Evolutionary conservation across 1,139 yeast species (phyloP).

Genomic region (Taiozyma sp.): DNA sequence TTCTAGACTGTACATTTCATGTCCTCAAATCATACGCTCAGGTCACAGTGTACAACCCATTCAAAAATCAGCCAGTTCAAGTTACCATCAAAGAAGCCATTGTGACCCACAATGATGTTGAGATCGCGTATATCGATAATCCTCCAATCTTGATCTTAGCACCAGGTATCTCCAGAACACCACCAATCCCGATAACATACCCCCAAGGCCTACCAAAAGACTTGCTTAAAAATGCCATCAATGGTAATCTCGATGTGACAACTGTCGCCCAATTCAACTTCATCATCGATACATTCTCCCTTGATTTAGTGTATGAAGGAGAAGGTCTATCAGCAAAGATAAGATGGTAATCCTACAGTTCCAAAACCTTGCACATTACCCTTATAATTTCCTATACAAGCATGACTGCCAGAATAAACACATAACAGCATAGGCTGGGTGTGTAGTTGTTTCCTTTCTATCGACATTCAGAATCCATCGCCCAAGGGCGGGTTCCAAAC

Average conservation of each 20-base stretch:
- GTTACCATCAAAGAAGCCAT: conserved; percentile 38
- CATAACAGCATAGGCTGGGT: background rate
- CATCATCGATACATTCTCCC: conserved; percentile 32
- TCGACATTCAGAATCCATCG: conserved; percentile 26
- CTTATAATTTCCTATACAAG: background rate
- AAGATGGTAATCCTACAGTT: conserved; percentile 24
- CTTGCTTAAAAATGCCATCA: conserved; percentile 41
- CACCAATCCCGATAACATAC: conserved; percentile 42
- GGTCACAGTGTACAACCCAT: conserved; percentile 45
- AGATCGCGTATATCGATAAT: conserved; percentile 39
- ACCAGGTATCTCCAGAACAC: conserved; percentile 46
- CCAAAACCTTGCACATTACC: background rate
- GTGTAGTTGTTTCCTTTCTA: conserved; percentile 19
- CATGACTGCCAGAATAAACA: background rate
- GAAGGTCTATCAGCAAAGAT: conserved; percentile 36
- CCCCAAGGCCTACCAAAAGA: conserved; percentile 44
- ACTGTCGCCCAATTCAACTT: conserved; percentile 39
- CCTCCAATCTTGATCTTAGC: conserved; percentile 35
- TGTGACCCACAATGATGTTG: conserved; percentile 40
- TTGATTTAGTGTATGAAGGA: conserved; percentile 41
- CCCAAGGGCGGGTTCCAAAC: conserved; percentile 23
- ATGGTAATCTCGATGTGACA: conserved; percentile 44
- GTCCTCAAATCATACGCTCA: conserved; percentile 47
- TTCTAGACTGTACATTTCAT: conserved; percentile 45
- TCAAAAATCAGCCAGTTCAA: conserved; percentile 36